Conservation (phyloP, 139 green algal genomes). For the Pycnococcus provasolii region DNA sequence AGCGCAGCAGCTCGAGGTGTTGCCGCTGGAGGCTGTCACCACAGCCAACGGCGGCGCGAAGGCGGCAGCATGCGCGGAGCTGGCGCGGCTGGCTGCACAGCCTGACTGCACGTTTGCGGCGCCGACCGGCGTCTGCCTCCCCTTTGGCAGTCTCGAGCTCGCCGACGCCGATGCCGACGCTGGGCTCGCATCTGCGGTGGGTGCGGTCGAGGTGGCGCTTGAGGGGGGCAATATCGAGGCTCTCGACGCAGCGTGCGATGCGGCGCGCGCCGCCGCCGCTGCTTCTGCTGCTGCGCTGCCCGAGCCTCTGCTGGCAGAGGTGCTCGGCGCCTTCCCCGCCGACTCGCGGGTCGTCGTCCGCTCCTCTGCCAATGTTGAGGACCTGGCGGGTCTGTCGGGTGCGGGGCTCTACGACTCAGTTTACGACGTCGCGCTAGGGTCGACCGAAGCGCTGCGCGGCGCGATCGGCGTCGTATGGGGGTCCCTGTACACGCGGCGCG, state of each 20-base stretch:
- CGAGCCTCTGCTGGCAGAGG: slow-evolving; percentile 62
- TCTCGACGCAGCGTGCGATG: neutral
- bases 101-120: slow-evolving; percentile 40
- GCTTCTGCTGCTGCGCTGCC: slow-evolving; percentile 90
- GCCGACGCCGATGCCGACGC: slow-evolving; percentile 23
- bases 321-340: slow-evolving; percentile 38
- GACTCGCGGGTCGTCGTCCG: slow-evolving; percentile 47
- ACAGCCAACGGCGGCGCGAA: slow-evolving; percentile 59
- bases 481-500: slow-evolving; percentile 70
- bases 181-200: slow-evolving; percentile 11
- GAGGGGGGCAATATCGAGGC: slow-evolving; percentile 18
- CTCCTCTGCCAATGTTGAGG: slow-evolving; percentile 87
- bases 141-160: slow-evolving; percentile 78
- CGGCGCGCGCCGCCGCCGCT: slow-evolving; percentile 55
- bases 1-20: neutral
- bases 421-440: slow-evolving; percentile 42
- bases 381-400: slow-evolving; percentile 69
- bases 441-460: neutral
- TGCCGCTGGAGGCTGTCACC: neutral
- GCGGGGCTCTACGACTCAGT: slow-evolving; percentile 88
- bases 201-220: slow-evolving; percentile 5
- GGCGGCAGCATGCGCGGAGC: slow-evolving; percentile 59
- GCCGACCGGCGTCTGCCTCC: slow-evolving; percentile 54
- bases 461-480: slow-evolving; percentile 63
- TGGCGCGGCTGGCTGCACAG: slow-evolving; percentile 27